phyloP scores from a whole-genome alignment of 257 asterid species.

The Striga asiatica region DNA sequence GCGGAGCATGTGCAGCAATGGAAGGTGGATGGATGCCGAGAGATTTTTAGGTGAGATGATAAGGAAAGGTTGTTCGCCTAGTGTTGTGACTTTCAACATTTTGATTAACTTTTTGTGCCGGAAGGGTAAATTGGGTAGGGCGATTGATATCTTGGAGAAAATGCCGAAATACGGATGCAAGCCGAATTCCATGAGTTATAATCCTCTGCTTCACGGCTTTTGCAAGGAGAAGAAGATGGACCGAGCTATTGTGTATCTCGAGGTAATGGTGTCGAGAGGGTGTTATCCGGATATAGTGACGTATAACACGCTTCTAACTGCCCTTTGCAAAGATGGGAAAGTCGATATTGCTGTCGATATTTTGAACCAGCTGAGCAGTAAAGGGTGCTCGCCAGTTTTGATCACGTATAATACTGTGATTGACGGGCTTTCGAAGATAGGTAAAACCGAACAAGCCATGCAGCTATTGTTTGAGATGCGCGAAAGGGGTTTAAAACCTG shows the following conservation, averaged over 20 bases:
- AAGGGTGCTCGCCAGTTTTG: constrained; percentile 70
- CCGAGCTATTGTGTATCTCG: constrained; percentile 71
- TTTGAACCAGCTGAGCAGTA: constrained; percentile 48
- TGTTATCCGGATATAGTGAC: constrained; percentile 90
- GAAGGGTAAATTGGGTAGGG: constrained; percentile 56
- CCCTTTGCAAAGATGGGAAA: constrained; percentile 77
- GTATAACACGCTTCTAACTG: constrained; percentile 71
- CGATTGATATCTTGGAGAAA: constrained; percentile 63
- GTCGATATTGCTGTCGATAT: constrained; percentile 71
- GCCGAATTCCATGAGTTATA: constrained; percentile 76
- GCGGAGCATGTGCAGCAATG: constrained; percentile 77
- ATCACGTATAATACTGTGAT: constrained; percentile 81
- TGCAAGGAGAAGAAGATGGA: constrained; percentile 88
- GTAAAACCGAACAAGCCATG: constrained; percentile 53
- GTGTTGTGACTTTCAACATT: constrained; percentile 77
- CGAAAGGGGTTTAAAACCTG: constrained; percentile 56
- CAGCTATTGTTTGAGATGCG: constrained; percentile 55
- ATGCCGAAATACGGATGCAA: constrained; percentile 74
- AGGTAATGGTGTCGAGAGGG: constrained; percentile 67
- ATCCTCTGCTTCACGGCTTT: constrained; percentile 74
- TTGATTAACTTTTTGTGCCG: constrained; percentile 70
- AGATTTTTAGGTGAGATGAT: constrained; percentile 66
- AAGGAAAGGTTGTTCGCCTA: constrained; percentile 66
- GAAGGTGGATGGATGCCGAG: constrained; percentile 93
- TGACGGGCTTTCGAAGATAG: constrained; percentile 70